phyloP scores from a whole-genome alignment of 2,329 filamentous ascomycete genomes.

The Clonostachys rhizophaga region DNA sequence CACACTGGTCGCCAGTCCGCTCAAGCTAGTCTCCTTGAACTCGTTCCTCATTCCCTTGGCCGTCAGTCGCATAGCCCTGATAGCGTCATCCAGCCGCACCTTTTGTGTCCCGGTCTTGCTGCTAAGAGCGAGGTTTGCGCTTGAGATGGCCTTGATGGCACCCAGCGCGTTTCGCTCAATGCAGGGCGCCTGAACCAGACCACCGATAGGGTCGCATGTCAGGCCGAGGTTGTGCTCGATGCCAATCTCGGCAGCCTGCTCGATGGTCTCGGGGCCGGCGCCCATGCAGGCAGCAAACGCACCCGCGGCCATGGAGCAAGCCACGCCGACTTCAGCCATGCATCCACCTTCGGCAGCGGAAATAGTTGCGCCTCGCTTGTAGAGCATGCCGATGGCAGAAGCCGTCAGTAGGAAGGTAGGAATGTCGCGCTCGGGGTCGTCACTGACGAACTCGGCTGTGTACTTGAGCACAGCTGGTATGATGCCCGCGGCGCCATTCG shows the following conservation, averaged over 20 bases:
- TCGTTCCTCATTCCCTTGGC: slow-evolving; percentile 47
- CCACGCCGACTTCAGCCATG: slow-evolving; percentile 49
- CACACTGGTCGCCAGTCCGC: slow-evolving; percentile 43
- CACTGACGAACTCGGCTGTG: slow-evolving; percentile 42
- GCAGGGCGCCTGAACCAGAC: slow-evolving; percentile 44
- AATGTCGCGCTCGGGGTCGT: slow-evolving; percentile 42
- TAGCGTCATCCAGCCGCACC: slow-evolving; percentile 44
- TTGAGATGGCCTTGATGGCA: slow-evolving; percentile 45
- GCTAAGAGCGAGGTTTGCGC: slow-evolving; percentile 40
- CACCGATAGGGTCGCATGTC: slow-evolving; percentile 45
- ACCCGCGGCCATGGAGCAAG: slow-evolving; percentile 45
- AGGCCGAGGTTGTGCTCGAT: slow-evolving; percentile 47
- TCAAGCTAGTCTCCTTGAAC: slow-evolving; percentile 48
- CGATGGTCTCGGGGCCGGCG: slow-evolving; percentile 41
- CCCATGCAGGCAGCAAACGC: slow-evolving; percentile 47
- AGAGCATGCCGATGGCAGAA: slow-evolving; percentile 45
- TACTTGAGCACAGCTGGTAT: slow-evolving; percentile 47
- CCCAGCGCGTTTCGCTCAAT: slow-evolving; percentile 46
- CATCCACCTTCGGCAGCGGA: slow-evolving; percentile 46
- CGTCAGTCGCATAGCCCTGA: slow-evolving; percentile 43
- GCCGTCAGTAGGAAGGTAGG: slow-evolving; percentile 43
- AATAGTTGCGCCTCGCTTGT: slow-evolving; percentile 47
- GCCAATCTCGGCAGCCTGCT: slow-evolving; percentile 46
- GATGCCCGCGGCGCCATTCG: slow-evolving; percentile 45
- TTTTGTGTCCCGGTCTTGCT: slow-evolving; percentile 40